These are phyloP conservation scores for Yamadazyma dendronema DNA, from an alignment of 1,139 yeast genomes.

Conservation along the genomic window DNA sequence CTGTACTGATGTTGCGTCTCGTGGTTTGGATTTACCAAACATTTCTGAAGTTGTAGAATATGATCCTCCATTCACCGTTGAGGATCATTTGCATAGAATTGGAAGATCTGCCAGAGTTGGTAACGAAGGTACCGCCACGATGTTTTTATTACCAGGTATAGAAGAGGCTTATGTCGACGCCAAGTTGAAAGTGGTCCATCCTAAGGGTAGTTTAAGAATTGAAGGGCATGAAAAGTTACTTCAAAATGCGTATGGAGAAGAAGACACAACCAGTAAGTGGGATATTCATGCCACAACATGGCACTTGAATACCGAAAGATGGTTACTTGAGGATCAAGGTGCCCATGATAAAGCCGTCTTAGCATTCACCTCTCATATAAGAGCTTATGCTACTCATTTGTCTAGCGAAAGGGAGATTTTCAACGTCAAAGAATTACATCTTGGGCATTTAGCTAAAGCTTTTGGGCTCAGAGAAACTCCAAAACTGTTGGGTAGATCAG, in stretches of 20 bases:
- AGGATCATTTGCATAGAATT: slow-evolving; percentile 70
- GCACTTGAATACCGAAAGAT: slow-evolving; percentile 88
- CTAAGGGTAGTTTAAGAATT: slow-evolving; percentile 45
- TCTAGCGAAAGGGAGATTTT: slow-evolving; percentile 74
- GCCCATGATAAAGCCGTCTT: slow-evolving; percentile 64
- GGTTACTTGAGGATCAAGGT: slow-evolving; percentile 68
- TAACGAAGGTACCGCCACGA: slow-evolving; percentile 58
- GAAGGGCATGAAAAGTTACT: slow-evolving; percentile 50
- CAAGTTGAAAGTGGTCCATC: slow-evolving; percentile 53
- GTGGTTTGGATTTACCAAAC: slow-evolving; percentile 70
- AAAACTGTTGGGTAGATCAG: slow-evolving; percentile 58
- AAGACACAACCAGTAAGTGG: slow-evolving; percentile 55
- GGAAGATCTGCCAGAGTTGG: slow-evolving; percentile 80
- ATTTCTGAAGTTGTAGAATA: slow-evolving; percentile 64
- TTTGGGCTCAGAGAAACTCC: slow-evolving; percentile 96
- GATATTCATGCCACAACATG: slow-evolving; percentile 94
- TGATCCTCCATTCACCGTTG: slow-evolving; percentile 69
- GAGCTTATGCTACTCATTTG: slow-evolving; percentile 97
- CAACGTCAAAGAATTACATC: slow-evolving; percentile 76
- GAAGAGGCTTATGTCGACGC: slow-evolving; percentile 81
- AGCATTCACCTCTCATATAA: slow-evolving; percentile 83
- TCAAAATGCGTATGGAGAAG: slow-evolving; percentile 46
- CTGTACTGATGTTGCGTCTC: slow-evolving; percentile 78
- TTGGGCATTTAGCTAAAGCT: slow-evolving; percentile 93
- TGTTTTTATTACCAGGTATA: slow-evolving; percentile 81